phyloP scores from a whole-genome alignment of 345 rosid species.

The Camelina sativa region DNA sequence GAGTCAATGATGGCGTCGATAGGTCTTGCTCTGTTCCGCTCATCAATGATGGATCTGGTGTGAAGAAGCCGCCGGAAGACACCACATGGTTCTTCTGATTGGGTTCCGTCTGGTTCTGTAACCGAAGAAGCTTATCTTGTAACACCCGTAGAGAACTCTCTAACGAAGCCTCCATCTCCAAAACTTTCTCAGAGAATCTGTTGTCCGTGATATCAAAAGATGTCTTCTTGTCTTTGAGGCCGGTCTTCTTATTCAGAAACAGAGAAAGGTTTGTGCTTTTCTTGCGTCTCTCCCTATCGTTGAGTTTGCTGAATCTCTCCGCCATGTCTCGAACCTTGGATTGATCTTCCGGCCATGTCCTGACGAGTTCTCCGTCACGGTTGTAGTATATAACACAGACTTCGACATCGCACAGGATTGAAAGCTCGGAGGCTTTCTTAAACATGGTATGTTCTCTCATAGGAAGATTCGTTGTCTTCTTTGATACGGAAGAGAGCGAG shows the following conservation, averaged over 20 bases:
- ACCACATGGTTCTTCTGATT: background rate
- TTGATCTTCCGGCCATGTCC: constrained; percentile 13
- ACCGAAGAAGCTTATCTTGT: background rate
- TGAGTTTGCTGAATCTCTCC: background rate
- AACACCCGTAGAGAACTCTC: background rate
- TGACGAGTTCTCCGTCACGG: background rate
- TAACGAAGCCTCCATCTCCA: background rate
- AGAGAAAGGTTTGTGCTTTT: constrained; percentile 22
- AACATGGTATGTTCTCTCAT: constrained; percentile 10
- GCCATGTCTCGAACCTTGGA: constrained; percentile 2
- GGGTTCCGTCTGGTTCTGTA: background rate
- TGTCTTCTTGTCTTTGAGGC: background rate
- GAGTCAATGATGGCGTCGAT: background rate
- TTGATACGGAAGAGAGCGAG: background rate
- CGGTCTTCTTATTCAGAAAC: background rate
- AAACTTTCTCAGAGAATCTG: background rate
- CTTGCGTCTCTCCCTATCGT: background rate
- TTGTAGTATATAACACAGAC: background rate
- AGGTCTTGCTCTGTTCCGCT: background rate
- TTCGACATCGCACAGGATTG: background rate
- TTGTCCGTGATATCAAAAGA: background rate
- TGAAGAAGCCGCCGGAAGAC: background rate
- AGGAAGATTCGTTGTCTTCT: background rate
- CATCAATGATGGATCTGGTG: background rate
- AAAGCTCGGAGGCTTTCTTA: constrained; percentile 3